Conservation (phyloP, 2,329 filamentous ascomycete genomes). For the Apiospora pterosperma region DNA sequence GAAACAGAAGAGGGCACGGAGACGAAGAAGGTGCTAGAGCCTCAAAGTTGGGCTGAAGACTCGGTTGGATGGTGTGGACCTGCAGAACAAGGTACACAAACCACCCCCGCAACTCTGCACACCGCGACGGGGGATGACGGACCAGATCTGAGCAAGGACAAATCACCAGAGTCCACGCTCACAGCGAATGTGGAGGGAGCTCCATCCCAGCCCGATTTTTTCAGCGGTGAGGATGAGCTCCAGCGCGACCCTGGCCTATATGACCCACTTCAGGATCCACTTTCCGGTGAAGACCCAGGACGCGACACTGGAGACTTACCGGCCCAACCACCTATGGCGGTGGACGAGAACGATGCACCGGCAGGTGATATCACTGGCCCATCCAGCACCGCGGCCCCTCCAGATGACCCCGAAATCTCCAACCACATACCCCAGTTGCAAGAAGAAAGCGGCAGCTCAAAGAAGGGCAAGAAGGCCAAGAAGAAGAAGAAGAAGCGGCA, state of each 20-base stretch:
- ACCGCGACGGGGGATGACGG: background rate
- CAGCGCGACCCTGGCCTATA: slow-evolving; percentile 15
- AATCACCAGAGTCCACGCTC: slow-evolving; percentile 10
- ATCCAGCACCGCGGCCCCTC: slow-evolving; percentile 14
- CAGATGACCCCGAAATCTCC: slow-evolving; percentile 10
- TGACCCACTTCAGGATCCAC: slow-evolving; percentile 15
- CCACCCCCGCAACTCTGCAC: background rate
- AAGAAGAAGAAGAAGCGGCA: slow-evolving; percentile 23
- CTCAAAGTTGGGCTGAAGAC: background rate
- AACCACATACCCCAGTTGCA: slow-evolving; percentile 21
- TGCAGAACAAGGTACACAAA: background rate
- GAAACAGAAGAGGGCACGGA: background rate
- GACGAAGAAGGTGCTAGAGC: background rate
- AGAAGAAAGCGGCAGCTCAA: slow-evolving; percentile 22
- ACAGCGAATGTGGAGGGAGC: slow-evolving; percentile 16
- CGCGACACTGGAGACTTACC: slow-evolving; percentile 15
- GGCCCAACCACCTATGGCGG: slow-evolving; percentile 14
- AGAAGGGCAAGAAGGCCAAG: slow-evolving; percentile 32
- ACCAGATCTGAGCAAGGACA: slow-evolving; percentile 11
- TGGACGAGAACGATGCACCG: slow-evolving; percentile 8
- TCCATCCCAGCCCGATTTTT: slow-evolving; percentile 15
- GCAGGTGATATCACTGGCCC: slow-evolving; percentile 8
- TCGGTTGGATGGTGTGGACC: background rate
- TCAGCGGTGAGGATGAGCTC: slow-evolving; percentile 20
- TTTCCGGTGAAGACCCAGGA: slow-evolving; percentile 5